Evolutionary conservation across 73 alveolate genomes (phyloP).

Genomic region (Stentor roeselii): DNA sequence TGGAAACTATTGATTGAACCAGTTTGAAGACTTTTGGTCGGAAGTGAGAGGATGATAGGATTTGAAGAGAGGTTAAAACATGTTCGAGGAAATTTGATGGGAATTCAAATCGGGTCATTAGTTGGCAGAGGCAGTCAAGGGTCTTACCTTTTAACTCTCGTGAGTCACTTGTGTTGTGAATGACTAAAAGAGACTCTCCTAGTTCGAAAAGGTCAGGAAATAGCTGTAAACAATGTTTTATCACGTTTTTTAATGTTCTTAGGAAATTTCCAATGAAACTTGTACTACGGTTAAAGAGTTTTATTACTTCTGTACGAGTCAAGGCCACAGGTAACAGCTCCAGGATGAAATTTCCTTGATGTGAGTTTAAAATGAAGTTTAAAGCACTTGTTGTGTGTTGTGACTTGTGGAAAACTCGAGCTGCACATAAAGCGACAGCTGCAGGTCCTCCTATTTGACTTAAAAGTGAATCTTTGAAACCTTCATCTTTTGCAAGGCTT

Average conservation of each 20-base stretch:
- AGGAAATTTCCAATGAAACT: not conserved
- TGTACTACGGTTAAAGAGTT: not conserved
- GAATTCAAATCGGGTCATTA: too few species aligned
- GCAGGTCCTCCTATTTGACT: not conserved
- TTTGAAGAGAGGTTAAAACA: too few species aligned
- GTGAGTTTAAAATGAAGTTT: not conserved
- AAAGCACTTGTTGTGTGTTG: not conserved
- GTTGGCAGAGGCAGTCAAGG: not conserved
- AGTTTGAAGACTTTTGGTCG: not conserved
- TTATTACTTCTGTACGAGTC: not conserved
- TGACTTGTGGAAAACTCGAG: not conserved
- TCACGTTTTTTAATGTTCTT: not conserved
- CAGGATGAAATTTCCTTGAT: not conserved
- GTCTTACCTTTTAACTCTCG: not conserved
- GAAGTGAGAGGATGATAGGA: not conserved
- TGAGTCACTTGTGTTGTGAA: not conserved
- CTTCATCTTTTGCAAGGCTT: conserved; percentile 6
- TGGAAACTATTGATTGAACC: not conserved
- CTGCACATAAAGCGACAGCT: conserved; percentile 10
- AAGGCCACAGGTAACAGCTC: not conserved
- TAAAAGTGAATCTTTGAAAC: not conserved
- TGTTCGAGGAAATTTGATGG: too few species aligned
- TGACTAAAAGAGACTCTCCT: not conserved
- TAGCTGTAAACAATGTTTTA: not conserved
- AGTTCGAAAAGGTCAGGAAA: not conserved